Base-by-base conservation (phyloP, 1,284 basidiomycete genomes). In the Puccinia hordei region DNA sequence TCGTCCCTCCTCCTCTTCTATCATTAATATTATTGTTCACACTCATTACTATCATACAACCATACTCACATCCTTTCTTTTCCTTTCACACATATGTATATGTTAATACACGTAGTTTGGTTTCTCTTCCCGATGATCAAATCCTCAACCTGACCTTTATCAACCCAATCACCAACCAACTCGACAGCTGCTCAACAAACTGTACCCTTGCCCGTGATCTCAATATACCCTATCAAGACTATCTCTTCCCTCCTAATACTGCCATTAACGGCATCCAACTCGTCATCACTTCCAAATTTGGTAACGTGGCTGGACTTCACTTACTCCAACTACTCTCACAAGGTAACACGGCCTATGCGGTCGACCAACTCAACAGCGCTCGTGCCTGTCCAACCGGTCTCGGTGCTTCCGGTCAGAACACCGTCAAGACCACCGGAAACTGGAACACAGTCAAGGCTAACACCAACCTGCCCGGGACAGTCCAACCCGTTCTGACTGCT, bases 321-420 rank as follows among this genome's bases (percentile, higher is more conserved):
- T 88, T 97, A 74, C 85, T 98, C 55, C 93, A 98, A 85, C 88
- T 98, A 10, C 90, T 99, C 15, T 95, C 94, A 0, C 91, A 92
- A 12, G 96, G 96, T 82, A 83, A 83, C 35, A 83, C 81, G 79
- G 83, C 84, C 22, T 84, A 83, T 79, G 84, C 84, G 38, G 84
- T 84, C 82, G 81, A 83, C 51, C 83, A 82, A 22, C 82, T 84
- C 75, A 85, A 85, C 81, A 83, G 81, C 51, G 74, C 59, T 15
- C 84, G 83, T 73, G 75, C 76, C 63, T 85, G 84, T 33, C 46
- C 76, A 22, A 82, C 82, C 73, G 69, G 76, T 53, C 82, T 84
- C 68, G 83, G 83, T 81, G 83, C 83, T 74, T 82, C 83, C 55
- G 57, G 73, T 44, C 83, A 82, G 17, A 82, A 78, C 10, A 27